phyloP scores from a whole-genome alignment of 768 basidiomycete genomes.

The Scleroderma bovista region DNA sequence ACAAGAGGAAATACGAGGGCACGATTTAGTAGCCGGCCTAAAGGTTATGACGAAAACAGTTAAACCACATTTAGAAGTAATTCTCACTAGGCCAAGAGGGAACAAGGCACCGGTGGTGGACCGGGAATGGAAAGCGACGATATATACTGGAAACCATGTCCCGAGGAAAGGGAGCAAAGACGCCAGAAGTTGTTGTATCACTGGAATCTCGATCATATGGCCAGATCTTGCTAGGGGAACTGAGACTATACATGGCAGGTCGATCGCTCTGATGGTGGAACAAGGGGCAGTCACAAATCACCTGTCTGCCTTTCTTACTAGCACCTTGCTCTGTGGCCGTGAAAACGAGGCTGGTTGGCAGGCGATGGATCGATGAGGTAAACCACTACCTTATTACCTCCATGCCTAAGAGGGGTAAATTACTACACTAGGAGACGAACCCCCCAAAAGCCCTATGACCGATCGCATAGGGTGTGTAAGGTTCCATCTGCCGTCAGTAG shows the following conservation, averaged over 20 bases:
- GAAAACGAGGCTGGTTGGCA: constrained; percentile 1
- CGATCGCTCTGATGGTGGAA: constrained; percentile 10
- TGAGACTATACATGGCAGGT: constrained; percentile 3
- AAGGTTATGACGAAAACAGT: too few relatives aligned
- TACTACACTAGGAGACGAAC: too few relatives aligned
- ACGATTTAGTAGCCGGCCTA: too few relatives aligned
- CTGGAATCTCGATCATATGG: constrained; percentile 1
- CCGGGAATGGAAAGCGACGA: not conserved
- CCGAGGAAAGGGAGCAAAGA: constrained; percentile 2
- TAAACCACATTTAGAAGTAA: too few relatives aligned
- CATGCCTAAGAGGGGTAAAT: too few relatives aligned
- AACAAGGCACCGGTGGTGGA: not conserved
- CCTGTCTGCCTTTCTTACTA: constrained; percentile 3
- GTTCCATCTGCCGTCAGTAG: too few relatives aligned
- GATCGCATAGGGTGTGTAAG: too few relatives aligned
- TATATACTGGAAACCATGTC: not conserved
- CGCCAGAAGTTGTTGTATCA: constrained; percentile 8
- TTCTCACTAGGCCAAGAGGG: not conserved
- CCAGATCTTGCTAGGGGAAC: constrained; percentile 8
- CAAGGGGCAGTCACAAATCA: not conserved
- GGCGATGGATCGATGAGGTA: not conserved
- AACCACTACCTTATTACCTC: too few relatives aligned
- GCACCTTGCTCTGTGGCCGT: not conserved
- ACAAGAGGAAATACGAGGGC: too few relatives aligned
- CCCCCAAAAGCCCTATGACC: too few relatives aligned